Conservation (phyloP, 306 rosid genomes). For the Argentina anserina region DNA sequence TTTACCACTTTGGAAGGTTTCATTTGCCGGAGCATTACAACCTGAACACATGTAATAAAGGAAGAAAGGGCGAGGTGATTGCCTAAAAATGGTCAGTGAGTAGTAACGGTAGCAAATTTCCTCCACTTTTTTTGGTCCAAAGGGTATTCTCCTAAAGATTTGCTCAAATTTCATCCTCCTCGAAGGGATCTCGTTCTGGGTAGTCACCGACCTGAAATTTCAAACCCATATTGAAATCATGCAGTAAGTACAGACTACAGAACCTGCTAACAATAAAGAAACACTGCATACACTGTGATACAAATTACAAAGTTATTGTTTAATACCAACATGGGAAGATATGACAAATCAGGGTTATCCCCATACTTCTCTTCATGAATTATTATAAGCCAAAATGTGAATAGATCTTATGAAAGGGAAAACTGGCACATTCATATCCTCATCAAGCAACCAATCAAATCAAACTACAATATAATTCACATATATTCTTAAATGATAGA, state of each 20-base stretch:
- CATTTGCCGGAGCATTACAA: not conserved
- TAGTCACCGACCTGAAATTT: conserved; percentile 75
- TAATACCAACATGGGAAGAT: not conserved
- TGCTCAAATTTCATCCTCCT: conserved; percentile 77
- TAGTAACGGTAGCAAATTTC: not conserved
- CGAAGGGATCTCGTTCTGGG: conserved; percentile 89
- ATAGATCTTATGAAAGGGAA: not conserved
- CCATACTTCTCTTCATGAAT: not conserved
- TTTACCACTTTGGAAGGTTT: not conserved
- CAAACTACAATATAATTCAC: not conserved
- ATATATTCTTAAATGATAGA: not conserved
- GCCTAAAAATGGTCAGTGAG: not conserved
- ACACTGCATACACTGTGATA: not conserved
- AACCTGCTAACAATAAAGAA: not conserved
- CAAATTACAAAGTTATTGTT: not conserved
- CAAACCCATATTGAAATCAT: not conserved
- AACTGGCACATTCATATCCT: not conserved
- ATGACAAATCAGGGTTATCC: not conserved
- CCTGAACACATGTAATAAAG: not conserved
- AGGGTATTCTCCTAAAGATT: not conserved
- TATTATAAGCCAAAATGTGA: not conserved
- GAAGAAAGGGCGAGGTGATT: not conserved
- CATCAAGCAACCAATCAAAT: not conserved
- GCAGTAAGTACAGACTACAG: not conserved
- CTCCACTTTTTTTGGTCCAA: not conserved